Evolutionary conservation across 2,329 filamentous ascomycete species (phyloP).

Genomic region (Colletotrichum horii): DNA sequence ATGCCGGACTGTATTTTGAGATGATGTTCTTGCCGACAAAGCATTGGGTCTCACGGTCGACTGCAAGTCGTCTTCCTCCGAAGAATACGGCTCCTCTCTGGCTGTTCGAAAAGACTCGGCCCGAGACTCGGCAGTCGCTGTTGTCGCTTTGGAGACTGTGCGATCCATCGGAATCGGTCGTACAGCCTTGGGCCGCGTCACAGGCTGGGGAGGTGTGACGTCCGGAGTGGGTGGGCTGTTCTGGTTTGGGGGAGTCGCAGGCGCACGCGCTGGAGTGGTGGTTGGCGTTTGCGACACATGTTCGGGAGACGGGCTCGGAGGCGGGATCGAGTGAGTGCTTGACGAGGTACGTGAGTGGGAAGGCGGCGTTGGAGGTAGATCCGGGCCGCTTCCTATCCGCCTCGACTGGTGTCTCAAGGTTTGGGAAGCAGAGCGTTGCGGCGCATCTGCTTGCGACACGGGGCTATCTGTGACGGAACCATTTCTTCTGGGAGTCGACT

Average conservation of each 20-base stretch:
- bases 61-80: conserved; percentile 60
- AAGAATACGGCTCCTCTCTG: conserved; percentile 66
- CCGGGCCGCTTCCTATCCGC: conserved; percentile 49
- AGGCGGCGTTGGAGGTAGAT: conserved; percentile 68
- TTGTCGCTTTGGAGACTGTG: conserved; percentile 56
- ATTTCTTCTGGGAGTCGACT: conserved; percentile 22
- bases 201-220: conserved; percentile 70
- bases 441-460: conserved; percentile 22
- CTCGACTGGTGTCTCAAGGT: conserved; percentile 46
- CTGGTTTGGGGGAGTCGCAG: conserved; percentile 68
- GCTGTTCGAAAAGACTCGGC: conserved; percentile 77
- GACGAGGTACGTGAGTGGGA: conserved; percentile 65
- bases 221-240: conserved; percentile 77
- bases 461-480: conserved; percentile 19
- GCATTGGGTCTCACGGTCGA: conserved; percentile 44
- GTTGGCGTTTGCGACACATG: conserved; percentile 43
- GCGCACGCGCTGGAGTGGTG: conserved; percentile 41
- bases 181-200: conserved; percentile 46
- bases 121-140: conserved; percentile 62
- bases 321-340: conserved; percentile 48
- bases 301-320: conserved; percentile 45
- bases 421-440: conserved; percentile 42
- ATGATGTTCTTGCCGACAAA: conserved; percentile 43
- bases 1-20: conserved; percentile 49
- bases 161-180: conserved; percentile 56